Evolutionary conservation across 2,329 filamentous ascomycete genomes (phyloP).

Genomic region (Pleoardoris graminearum): DNA sequence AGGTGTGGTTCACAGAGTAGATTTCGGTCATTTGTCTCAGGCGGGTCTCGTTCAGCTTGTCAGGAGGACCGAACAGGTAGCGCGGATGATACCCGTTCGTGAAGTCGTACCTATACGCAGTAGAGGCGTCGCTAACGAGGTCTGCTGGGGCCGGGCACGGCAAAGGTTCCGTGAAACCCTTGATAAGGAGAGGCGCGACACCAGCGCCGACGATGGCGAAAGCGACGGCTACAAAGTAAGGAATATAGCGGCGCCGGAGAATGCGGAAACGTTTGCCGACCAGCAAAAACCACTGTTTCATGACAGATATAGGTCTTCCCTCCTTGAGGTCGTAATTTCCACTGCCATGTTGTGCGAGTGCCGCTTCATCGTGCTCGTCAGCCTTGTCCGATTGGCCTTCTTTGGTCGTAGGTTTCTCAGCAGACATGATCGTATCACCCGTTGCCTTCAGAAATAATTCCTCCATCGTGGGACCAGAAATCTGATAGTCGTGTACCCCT

Average conservation of each 20-base stretch:
- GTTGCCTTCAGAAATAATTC: conserved; percentile 86
- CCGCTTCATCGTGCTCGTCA: conserved; percentile 11
- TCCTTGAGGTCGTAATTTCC: conserved; percentile 56
- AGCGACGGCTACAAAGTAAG: conserved; percentile 71
- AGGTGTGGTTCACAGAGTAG: conserved; percentile 38
- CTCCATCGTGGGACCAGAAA: conserved; percentile 85
- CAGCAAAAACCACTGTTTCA: conserved; percentile 70
- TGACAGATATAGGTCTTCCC: conserved; percentile 68
- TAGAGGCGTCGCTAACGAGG: conserved; percentile 15
- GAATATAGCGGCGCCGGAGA: conserved; percentile 73
- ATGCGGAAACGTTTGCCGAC: conserved; percentile 76
- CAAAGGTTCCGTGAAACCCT: conserved; percentile 55
- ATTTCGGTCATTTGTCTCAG: conserved; percentile 20
- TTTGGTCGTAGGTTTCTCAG: conserved; percentile 42
- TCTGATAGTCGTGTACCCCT: conserved; percentile 73
- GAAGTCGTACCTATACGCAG: conserved; percentile 18
- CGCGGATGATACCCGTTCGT: neutral
- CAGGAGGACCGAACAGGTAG: conserved; percentile 23
- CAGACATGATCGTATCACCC: conserved; percentile 57
- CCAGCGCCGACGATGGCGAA: conserved; percentile 79
- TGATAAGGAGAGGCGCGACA: conserved; percentile 73
- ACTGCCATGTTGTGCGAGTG: conserved; percentile 2
- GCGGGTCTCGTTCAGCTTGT: conserved; percentile 16
- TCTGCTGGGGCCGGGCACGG: conserved; percentile 37
- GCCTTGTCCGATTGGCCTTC: conserved; percentile 22